Evolutionary conservation across 2,329 filamentous ascomycete genomes (phyloP).

Genomic region (Helicocarpus griseus): DNA sequence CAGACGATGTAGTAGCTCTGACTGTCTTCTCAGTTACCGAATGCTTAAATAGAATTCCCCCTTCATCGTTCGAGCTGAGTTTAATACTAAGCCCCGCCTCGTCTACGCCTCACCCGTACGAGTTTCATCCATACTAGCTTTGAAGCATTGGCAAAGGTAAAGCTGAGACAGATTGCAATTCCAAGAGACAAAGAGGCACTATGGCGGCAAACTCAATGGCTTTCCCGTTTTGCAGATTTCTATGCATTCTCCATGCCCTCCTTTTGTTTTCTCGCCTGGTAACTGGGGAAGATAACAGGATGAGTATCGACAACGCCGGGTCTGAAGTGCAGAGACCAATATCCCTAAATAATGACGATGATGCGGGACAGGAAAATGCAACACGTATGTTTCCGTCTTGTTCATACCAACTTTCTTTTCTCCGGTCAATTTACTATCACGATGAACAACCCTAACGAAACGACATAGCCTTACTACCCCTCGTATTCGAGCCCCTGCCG

Average conservation of each 20-base stretch:
- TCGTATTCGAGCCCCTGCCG: conserved; percentile 23
- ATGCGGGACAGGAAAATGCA: neutral
- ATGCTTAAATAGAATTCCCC: too few species aligned
- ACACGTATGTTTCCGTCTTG: neutral
- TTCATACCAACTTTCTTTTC: neutral
- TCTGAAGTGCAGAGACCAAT: neutral
- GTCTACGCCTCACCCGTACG: too few species aligned
- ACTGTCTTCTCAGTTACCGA: too few species aligned
- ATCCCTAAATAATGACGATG: neutral
- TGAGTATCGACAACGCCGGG: neutral
- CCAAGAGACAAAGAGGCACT: neutral
- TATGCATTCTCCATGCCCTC: neutral
- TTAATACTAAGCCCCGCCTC: too few species aligned
- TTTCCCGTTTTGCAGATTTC: neutral
- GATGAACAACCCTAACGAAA: neutral
- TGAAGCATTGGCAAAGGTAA: neutral
- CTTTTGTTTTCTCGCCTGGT: conserved; percentile 1
- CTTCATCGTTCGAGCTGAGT: too few species aligned
- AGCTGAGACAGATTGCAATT: neutral
- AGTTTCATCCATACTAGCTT: too few species aligned
- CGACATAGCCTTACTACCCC: conserved; percentile 1
- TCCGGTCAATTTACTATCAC: neutral
- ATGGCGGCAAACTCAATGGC: neutral
- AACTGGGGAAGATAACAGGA: neutral
- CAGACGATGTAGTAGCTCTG: too few species aligned